phyloP scores from a whole-genome alignment of 2,329 filamentous ascomycete genomes.

The Lachnellula hyalina region DNA sequence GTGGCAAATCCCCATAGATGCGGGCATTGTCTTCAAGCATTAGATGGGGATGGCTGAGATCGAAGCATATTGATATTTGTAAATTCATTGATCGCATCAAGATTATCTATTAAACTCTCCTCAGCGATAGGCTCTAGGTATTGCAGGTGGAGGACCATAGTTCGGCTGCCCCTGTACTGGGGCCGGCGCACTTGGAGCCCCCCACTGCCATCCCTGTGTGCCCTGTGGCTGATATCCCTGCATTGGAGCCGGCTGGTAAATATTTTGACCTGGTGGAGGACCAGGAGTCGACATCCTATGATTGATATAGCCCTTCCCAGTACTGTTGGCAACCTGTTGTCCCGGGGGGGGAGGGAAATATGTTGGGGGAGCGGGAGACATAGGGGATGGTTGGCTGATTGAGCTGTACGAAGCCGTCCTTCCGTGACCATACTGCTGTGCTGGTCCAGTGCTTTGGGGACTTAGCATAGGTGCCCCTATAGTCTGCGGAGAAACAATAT shows the following conservation, averaged over 20 bases:
- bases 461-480: slow-evolving; percentile 1
- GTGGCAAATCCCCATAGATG: too few relatives aligned
- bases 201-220: slow-evolving; percentile 14
- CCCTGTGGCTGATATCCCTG: not conserved
- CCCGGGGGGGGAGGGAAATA: slow-evolving; percentile 17
- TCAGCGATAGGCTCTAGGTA: slow-evolving; percentile 5
- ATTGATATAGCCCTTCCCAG: slow-evolving; percentile 8
- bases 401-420: slow-evolving; percentile 1
- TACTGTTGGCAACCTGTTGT: not conserved
- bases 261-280: not conserved
- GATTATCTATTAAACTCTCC: too few relatives aligned
- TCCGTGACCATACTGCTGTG: not conserved
- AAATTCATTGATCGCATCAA: too few relatives aligned
- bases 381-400: slow-evolving; percentile 1
- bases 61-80: too few relatives aligned
- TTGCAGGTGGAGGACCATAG: slow-evolving; percentile 12
- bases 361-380: slow-evolving; percentile 2
- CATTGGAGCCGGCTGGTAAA: too few relatives aligned
- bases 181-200: not conserved
- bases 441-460: slow-evolving; percentile 1
- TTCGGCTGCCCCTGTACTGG: slow-evolving; percentile 1
- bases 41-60: too few relatives aligned
- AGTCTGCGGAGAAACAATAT: slow-evolving; percentile 9
- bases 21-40: too few relatives aligned
- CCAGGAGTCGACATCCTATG: not conserved